Percentiles rank a stretch among this genome's conserved stretches.
These are phyloP conservation scores for Eleusine indica DNA, from an alignment of 176 grass and related monocot genomes.

Conservation along the genomic window DNA sequence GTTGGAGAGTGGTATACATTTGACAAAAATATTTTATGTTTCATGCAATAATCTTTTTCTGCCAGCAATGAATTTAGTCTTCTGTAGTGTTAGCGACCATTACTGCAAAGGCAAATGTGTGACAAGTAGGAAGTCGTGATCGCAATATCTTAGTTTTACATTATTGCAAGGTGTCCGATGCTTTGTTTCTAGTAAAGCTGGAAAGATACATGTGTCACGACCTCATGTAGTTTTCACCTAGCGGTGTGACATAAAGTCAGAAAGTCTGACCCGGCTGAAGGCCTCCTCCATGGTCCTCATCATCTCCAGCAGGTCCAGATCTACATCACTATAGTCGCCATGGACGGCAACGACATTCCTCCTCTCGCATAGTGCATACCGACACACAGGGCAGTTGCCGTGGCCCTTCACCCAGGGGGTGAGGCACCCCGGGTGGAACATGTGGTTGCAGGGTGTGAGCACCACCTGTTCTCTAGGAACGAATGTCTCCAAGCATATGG, in stretches of 20 bases:
- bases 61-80: not conserved
- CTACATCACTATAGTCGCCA: not conserved
- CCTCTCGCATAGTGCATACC: constrained; percentile 46
- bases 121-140: constrained; percentile 8
- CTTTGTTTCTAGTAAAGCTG: not conserved
- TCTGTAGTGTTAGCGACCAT: not conserved
- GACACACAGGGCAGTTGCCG: constrained; percentile 60
- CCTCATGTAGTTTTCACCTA: constrained; percentile 21
- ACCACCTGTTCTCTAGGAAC: constrained; percentile 37
- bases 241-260: constrained; percentile 40
- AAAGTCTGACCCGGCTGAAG: constrained; percentile 47
- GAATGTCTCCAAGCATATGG: constrained; percentile 41
- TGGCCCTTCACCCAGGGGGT: constrained; percentile 67
- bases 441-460: constrained; percentile 73
- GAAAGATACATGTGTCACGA: not conserved
- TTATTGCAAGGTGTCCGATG: constrained; percentile 16
- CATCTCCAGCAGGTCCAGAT: constrained; percentile 50
- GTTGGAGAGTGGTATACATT: not conserved
- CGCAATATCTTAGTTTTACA: not conserved
- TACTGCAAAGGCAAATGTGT: not conserved
- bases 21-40: constrained; percentile 1
- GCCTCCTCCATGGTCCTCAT: constrained; percentile 73
- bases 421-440: constrained; percentile 65
- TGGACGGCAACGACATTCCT: not conserved
- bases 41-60: not conserved